phyloP scores from a whole-genome alignment of 2,329 filamentous ascomycete species.

The Pseudocercospora macadamiae region DNA sequence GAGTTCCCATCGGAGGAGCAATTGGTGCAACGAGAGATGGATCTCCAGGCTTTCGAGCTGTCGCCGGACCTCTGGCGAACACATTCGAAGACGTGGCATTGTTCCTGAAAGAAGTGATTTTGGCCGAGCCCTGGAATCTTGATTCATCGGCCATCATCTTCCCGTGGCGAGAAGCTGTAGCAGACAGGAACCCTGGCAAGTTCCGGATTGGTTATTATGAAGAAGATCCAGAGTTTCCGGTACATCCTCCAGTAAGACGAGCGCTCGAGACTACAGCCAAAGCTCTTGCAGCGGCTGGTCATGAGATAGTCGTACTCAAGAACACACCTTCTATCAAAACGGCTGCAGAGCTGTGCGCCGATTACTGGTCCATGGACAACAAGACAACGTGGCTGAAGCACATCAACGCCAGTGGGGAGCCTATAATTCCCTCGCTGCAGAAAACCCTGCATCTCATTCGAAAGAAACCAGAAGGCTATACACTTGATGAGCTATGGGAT shows the following conservation, averaged over 20 bases:
- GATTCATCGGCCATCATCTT: slow-evolving; percentile 42
- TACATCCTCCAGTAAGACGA: slow-evolving; percentile 56
- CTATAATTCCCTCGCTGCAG: slow-evolving; percentile 46
- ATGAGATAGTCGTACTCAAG: slow-evolving; percentile 46
- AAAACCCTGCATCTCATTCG: slow-evolving; percentile 36
- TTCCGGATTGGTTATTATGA: slow-evolving; percentile 55
- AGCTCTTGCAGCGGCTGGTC: slow-evolving; percentile 48
- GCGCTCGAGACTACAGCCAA: slow-evolving; percentile 47
- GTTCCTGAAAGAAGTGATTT: slow-evolving; percentile 29
- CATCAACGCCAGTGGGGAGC: slow-evolving; percentile 48
- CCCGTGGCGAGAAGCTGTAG: slow-evolving; percentile 49
- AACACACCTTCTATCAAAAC: slow-evolving; percentile 37
- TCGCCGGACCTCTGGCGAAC: slow-evolving; percentile 35
- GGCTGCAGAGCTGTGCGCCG: slow-evolving; percentile 42
- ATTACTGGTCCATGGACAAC: slow-evolving; percentile 48
- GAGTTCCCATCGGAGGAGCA: neutral
- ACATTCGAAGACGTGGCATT: slow-evolving; percentile 30
- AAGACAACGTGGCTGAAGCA: slow-evolving; percentile 38
- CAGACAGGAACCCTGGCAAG: slow-evolving; percentile 22
- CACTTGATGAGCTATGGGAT: slow-evolving; percentile 46
- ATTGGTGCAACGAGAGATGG: slow-evolving; percentile 40
- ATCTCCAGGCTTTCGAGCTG: slow-evolving; percentile 43
- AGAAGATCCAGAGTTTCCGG: slow-evolving; percentile 52
- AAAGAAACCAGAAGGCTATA: slow-evolving; percentile 36
- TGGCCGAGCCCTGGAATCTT: slow-evolving; percentile 27